Conservation (phyloP, 2,329 filamentous ascomycete species). For the Colletotrichum echinochloae region DNA sequence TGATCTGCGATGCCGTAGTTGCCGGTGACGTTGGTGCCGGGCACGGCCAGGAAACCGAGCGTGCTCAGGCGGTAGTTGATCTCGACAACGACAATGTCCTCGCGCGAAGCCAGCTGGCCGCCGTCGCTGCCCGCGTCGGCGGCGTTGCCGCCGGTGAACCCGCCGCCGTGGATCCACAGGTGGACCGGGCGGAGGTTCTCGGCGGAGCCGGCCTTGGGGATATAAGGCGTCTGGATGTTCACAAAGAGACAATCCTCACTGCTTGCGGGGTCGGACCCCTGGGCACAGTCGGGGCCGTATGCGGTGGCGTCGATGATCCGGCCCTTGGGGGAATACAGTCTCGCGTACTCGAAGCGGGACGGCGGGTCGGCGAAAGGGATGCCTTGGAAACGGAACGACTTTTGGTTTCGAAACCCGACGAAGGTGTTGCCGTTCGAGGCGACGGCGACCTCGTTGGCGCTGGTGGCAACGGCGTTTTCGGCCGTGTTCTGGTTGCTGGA, state of each 20-base stretch:
- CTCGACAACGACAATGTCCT: constrained; percentile 43
- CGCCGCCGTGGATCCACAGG: neutral
- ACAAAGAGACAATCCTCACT: neutral
- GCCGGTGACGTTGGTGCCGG: constrained; percentile 44
- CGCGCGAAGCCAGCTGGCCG: neutral
- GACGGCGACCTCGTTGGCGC: neutral
- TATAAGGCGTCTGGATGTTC: neutral
- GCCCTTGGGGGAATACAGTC: neutral
- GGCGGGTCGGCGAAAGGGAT: neutral
- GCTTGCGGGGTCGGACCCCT: neutral
- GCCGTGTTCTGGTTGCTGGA: neutral
- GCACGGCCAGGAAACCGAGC: constrained; percentile 47
- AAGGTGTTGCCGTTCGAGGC: neutral
- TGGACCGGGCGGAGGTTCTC: neutral
- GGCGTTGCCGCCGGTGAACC: neutral
- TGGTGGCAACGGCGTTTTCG: neutral
- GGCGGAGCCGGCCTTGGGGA: neutral
- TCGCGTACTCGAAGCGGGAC: neutral
- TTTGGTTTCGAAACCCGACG: neutral
- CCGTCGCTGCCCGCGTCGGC: neutral
- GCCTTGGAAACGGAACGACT: neutral
- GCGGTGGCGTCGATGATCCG: neutral
- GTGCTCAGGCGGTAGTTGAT: constrained; percentile 48
- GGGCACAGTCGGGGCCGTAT: neutral
- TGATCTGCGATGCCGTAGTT: constrained; percentile 48